Base-by-base conservation (phyloP, 768 basidiomycete genomes). In the Coprinellus micaceus region DNA sequence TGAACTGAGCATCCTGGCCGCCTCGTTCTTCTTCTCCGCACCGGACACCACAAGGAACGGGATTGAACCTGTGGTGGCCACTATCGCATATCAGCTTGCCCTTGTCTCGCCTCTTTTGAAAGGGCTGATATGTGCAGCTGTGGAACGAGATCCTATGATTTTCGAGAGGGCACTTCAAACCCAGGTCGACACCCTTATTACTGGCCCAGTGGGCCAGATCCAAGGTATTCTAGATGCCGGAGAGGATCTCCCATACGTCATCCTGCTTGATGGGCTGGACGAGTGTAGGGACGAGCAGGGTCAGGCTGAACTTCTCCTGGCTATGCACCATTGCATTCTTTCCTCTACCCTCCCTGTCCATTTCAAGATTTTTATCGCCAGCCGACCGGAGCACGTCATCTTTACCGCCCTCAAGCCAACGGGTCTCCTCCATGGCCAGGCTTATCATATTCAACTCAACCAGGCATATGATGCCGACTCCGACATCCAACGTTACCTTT, bases 231-330 rank as follows among this genome's bases (percentile, higher is more conserved):
- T n/a, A 1, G 30, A n/a, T 17, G 30, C 41, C n/a, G n/a, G n/a
- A 7, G 40, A 25, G 3, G 39, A 13, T 10, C 37, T 26, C 11
- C 53, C 53, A 13, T 19, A 30, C 10, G 44, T 19, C n/a, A 54
- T 54, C n/a, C 17, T 54, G 12, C 45, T 54, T 26, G 53, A 54
- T 21, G 53, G 53, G 11, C 30, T 54, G 3, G 53, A 54, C 29
- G 53, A 54, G 24, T 54, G 53, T 24, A 29, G 19, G 7, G 44
- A 30, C n/a, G 29, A 54, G 29, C 28, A 4, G 6, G 43, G 30
- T 29, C 53, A 54, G 19, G 22, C n/a, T 11, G 53, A 45, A 17
- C 17, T 54, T 11, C 44, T 54, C 21, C 4, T 19, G 2, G 40
- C 53, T 19, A 33, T 54, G 15, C 24, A 54, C 11, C 19, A 54